Conservation (phyloP, 176 grass and related monocot species). For the Lolium rigidum region DNA sequence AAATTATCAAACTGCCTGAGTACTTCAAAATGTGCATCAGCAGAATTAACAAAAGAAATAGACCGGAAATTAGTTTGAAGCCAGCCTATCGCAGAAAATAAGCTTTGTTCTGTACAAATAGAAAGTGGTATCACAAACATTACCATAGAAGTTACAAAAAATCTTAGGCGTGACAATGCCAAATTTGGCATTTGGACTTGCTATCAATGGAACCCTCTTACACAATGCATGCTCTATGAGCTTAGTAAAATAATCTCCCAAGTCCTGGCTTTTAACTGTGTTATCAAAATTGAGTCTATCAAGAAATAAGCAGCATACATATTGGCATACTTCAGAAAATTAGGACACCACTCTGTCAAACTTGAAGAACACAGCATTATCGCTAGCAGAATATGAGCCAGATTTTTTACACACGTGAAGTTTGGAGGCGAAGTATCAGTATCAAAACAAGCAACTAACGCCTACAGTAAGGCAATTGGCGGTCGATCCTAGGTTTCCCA, state of each 20-base stretch:
- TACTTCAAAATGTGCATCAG: not conserved
- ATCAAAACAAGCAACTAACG: slow-evolving; percentile 5
- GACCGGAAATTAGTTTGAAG: not conserved
- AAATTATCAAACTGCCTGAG: not conserved
- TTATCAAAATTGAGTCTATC: not conserved
- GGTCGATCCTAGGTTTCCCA: not conserved
- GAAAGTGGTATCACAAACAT: not conserved
- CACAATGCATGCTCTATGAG: not conserved
- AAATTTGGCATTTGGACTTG: slow-evolving; percentile 2
- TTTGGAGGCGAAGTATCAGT: not conserved
- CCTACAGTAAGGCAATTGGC: not conserved
- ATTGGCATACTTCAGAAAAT: not conserved
- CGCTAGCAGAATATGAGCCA: not conserved
- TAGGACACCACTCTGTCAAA: not conserved
- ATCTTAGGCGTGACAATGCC: not conserved
- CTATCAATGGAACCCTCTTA: not conserved
- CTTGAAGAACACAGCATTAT: slow-evolving; percentile 10
- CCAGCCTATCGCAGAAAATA: not conserved
- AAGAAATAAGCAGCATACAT: not conserved
- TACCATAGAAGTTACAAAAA: not conserved
- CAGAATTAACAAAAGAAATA: not conserved
- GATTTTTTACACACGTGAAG: not conserved
- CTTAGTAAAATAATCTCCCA: not conserved
- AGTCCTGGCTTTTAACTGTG: not conserved
- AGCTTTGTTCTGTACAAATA: slow-evolving; percentile 4